Evolutionary conservation across 768 basidiomycete genomes (phyloP).

Genomic region (Tephrocybe sp.): DNA sequence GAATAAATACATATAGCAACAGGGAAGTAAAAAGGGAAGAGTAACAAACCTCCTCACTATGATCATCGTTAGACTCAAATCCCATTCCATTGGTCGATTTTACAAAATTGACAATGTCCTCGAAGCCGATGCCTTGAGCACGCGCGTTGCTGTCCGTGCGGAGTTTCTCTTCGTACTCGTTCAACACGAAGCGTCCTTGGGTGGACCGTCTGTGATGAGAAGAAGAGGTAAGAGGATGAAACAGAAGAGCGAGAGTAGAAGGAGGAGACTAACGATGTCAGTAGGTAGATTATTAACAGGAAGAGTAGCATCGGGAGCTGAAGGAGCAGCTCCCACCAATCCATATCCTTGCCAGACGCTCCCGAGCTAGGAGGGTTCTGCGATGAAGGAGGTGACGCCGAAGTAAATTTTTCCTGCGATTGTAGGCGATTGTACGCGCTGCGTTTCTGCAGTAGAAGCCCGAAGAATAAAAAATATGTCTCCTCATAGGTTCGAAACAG

Average conservation of each 20-base stretch:
- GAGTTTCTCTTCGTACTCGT: background rate
- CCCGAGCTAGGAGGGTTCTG: background rate
- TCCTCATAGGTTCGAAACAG: too few relatives aligned
- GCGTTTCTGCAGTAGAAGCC: slow-evolving; percentile 5
- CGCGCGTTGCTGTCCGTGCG: background rate
- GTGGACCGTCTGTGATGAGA: too few relatives aligned
- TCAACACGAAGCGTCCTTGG: background rate
- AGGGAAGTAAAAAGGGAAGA: background rate
- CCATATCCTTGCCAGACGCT: background rate
- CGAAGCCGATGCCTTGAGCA: background rate
- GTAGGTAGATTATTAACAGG: background rate
- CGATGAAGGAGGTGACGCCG: background rate
- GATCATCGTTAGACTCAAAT: slow-evolving; percentile 4
- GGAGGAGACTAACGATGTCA: background rate
- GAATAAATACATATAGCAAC: background rate
- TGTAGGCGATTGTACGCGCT: background rate
- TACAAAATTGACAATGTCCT: slow-evolving; percentile 5
- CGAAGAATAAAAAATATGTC: background rate
- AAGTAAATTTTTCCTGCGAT: background rate
- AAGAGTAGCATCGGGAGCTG: background rate
- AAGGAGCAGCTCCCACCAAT: background rate
- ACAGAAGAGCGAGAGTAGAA: too few relatives aligned
- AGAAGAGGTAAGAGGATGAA: too few relatives aligned
- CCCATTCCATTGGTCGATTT: background rate
- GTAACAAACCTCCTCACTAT: slow-evolving; percentile 5